Percentiles rank a stretch among this genome's conserved stretches.
Evolutionary conservation across 805 yeast species (phyloP).

Genomic region (Yarrowia sp.): DNA sequence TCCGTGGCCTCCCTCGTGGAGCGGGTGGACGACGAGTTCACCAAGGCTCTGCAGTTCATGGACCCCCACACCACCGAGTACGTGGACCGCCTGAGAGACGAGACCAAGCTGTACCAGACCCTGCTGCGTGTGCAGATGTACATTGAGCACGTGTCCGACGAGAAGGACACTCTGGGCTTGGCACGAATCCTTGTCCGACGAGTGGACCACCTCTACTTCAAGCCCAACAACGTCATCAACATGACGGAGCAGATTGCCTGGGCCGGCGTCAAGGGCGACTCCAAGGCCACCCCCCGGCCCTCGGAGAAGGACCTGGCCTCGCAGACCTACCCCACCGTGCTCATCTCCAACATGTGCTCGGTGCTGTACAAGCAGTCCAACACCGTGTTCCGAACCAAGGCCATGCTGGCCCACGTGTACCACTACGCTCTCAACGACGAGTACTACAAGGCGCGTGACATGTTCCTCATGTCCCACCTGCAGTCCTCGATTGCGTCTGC

Average conservation of each 20-base stretch:
- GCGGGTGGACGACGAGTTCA: conserved; percentile 93
- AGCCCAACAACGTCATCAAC: conserved; percentile 76
- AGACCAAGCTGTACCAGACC: conserved; percentile 73
- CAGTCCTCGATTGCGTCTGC: conserved; percentile 83
- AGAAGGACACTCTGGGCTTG: conserved; percentile 45
- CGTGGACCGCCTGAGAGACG: conserved; percentile 88
- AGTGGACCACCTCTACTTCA: conserved; percentile 91
- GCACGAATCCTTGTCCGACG: conserved; percentile 80
- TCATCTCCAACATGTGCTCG: conserved; percentile 70
- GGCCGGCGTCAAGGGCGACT: conserved; percentile 56
- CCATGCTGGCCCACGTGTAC: conserved; percentile 84
- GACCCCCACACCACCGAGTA: conserved; percentile 97
- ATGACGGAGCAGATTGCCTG: conserved; percentile 79
- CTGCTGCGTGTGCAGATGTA: conserved; percentile 87
- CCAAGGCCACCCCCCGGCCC: conserved; percentile 51
- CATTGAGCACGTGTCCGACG: conserved; percentile 63
- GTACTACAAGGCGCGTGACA: conserved; percentile 83
- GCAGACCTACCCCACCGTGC: conserved; percentile 57
- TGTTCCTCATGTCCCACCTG: conserved; percentile 84
- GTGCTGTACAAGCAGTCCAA: conserved; percentile 72
- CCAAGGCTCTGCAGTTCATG: conserved; percentile 81
- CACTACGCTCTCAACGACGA: conserved; percentile 89
- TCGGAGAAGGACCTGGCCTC: conserved; percentile 47
- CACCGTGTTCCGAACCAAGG: conserved; percentile 76
- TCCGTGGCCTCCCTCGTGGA: conserved; percentile 86